Evolutionary conservation across 139 green algal species (phyloP).

Genomic region (Pycnococcus provasolii): DNA sequence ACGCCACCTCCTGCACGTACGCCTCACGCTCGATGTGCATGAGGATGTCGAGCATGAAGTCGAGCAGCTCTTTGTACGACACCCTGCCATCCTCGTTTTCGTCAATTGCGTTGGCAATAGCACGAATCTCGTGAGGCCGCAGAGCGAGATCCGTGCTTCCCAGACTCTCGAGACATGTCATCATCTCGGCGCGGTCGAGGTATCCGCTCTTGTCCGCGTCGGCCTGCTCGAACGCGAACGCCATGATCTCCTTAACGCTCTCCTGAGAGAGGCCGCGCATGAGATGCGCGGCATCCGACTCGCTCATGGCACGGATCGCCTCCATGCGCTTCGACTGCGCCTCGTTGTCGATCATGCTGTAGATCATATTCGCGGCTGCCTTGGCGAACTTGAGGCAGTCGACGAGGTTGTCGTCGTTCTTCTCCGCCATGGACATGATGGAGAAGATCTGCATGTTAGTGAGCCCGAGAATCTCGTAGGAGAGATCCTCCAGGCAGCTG

Average conservation of each 20-base stretch:
- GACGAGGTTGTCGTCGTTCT: conserved; percentile 12
- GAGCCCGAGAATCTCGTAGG: conserved; percentile 20
- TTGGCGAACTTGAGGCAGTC: conserved; percentile 19
- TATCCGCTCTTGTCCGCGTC: conserved; percentile 40
- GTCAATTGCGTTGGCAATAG: conserved; percentile 21
- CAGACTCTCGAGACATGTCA: conserved; percentile 23
- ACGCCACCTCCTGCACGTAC: conserved; percentile 22
- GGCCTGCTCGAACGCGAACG: conserved; percentile 37
- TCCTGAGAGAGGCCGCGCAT: conserved; percentile 5
- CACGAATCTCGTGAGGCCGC: conserved; percentile 26
- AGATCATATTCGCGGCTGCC: conserved; percentile 17
- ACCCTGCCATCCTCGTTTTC: conserved; percentile 47
- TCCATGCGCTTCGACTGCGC: conserved; percentile 14
- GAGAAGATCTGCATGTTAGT: conserved; percentile 20
- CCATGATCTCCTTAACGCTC: conserved; percentile 18
- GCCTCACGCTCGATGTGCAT: conserved; percentile 41
- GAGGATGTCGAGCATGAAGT: conserved; percentile 49
- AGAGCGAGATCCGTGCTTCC: conserved; percentile 22
- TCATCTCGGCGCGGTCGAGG: conserved; percentile 42
- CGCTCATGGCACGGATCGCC: conserved; percentile 11
- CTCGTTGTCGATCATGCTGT: conserved; percentile 15
- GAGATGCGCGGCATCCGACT: conserved; percentile 15
- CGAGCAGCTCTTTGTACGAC: conserved; percentile 46
- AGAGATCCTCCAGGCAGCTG: conserved; percentile 13
- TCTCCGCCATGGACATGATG: conserved; percentile 19